These are phyloP conservation scores for Colletotrichum tamarilloi DNA, from an alignment of 2,329 filamentous ascomycete genomes.

Conservation along the genomic window DNA sequence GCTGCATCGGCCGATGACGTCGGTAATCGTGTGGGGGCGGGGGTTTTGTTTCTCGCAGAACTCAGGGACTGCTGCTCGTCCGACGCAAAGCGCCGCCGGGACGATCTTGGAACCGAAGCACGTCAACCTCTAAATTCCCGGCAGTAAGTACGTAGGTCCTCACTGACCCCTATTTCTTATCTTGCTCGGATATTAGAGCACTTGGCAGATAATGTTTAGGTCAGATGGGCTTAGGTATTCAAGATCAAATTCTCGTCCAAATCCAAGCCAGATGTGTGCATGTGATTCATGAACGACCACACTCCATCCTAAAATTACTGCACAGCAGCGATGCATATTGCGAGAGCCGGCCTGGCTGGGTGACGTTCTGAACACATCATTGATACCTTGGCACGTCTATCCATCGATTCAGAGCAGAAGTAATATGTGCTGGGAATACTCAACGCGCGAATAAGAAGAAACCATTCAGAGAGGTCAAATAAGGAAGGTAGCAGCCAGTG, in stretches of 20 bases:
- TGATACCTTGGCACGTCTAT: neutral
- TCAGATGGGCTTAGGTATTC: neutral
- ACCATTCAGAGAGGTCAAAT: neutral
- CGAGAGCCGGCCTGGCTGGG: too few species aligned
- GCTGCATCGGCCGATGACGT: slow-evolving; percentile 28
- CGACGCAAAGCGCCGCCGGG: slow-evolving; percentile 9
- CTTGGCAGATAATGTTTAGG: neutral
- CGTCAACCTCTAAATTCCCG: neutral
- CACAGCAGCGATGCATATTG: neutral
- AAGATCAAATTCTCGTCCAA: neutral
- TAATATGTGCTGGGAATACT: neutral
- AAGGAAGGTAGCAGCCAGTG: neutral
- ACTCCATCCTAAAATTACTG: neutral
- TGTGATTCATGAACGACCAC: neutral
- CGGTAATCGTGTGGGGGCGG: slow-evolving; percentile 30
- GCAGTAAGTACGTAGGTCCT: neutral
- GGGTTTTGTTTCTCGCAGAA: slow-evolving; percentile 8
- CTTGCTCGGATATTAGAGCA: neutral
- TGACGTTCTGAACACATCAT: neutral
- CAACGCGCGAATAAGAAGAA: neutral
- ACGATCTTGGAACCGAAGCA: neutral
- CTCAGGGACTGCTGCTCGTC: slow-evolving; percentile 1
- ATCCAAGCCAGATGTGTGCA: neutral
- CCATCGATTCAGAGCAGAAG: neutral
- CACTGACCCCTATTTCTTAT: neutral